Conservation (phyloP, 1,139 yeast genomes). For the Zygosaccharomyces sapae region DNA sequence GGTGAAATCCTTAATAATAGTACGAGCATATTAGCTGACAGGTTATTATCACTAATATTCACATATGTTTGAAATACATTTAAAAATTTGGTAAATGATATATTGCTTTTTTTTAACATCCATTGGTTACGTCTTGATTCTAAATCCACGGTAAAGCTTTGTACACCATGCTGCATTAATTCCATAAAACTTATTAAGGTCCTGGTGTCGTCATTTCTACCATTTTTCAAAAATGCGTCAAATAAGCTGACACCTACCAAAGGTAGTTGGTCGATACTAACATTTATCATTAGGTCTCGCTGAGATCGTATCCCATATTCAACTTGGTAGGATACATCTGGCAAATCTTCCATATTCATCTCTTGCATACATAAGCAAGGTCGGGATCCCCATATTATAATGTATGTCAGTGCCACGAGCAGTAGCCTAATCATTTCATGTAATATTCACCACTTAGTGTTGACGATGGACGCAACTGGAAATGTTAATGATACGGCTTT, state of each 20-base stretch:
- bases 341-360: slow-evolving; percentile 4
- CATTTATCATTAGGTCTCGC: slow-evolving; percentile 56
- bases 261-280: slow-evolving; percentile 56
- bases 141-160: slow-evolving; percentile 54
- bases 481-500: slow-evolving; percentile 2
- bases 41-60: slow-evolving; percentile 48
- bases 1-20: slow-evolving; percentile 43
- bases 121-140: slow-evolving; percentile 55
- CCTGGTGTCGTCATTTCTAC: slow-evolving; percentile 46
- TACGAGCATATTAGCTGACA: slow-evolving; percentile 52
- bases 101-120: slow-evolving; percentile 53
- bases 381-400: slow-evolving; percentile 5
- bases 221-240: slow-evolving; percentile 45
- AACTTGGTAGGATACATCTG: slow-evolving; percentile 25
- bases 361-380: slow-evolving; percentile 1
- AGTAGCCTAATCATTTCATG: slow-evolving; percentile 9
- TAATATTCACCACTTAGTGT: not conserved
- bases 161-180: slow-evolving; percentile 50
- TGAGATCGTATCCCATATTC: slow-evolving; percentile 55
- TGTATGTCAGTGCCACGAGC: slow-evolving; percentile 1
- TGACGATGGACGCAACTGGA: not conserved
- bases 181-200: slow-evolving; percentile 41
- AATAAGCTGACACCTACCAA: slow-evolving; percentile 57
- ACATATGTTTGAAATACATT: slow-evolving; percentile 41
- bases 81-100: slow-evolving; percentile 44